Conservation (phyloP, 305 asterid species). For the Ruellia speciosa region DNA sequence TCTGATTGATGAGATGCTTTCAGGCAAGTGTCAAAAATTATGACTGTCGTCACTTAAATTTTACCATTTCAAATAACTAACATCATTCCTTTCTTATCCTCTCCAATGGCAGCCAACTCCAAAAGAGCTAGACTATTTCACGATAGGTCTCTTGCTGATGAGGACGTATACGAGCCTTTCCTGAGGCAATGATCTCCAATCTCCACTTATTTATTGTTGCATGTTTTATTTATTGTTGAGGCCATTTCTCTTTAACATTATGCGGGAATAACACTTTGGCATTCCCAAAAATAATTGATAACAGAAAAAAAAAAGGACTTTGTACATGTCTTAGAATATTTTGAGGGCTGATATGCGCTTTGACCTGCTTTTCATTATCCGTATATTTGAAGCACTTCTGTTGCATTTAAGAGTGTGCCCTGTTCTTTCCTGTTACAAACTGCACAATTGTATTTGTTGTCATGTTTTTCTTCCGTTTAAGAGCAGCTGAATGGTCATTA, state of each 20-base stretch:
- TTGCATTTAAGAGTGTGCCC: neutral
- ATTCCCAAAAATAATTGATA: neutral
- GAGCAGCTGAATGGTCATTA: slow-evolving; percentile 13
- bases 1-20: slow-evolving; percentile 76
- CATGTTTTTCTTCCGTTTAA: slow-evolving; percentile 15
- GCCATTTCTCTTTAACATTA: slow-evolving; percentile 6
- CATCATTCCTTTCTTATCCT: slow-evolving; percentile 10
- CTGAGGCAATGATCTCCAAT: slow-evolving; percentile 47
- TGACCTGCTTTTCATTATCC: slow-evolving; percentile 9
- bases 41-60: slow-evolving; percentile 3
- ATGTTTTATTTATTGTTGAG: slow-evolving; percentile 10
- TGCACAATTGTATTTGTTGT: neutral
- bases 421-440: neutral
- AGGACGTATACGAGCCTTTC: slow-evolving; percentile 84
- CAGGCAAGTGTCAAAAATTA: slow-evolving; percentile 39
- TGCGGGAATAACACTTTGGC: slow-evolving; percentile 4
- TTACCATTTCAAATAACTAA: slow-evolving; percentile 22
- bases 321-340: slow-evolving; percentile 8
- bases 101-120: slow-evolving; percentile 57
- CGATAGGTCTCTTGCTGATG: slow-evolving; percentile 58
- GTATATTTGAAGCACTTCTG: slow-evolving; percentile 9
- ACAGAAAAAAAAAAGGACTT: neutral
- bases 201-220: slow-evolving; percentile 15
- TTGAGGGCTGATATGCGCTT: slow-evolving; percentile 6
- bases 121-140: slow-evolving; percentile 81